A percentile compares a stretch with the other conserved stretches of the same genome.
Evolutionary conservation across 2,329 filamentous ascomycete species (phyloP).

Genomic region (Pseudogymnoascus sp.): DNA sequence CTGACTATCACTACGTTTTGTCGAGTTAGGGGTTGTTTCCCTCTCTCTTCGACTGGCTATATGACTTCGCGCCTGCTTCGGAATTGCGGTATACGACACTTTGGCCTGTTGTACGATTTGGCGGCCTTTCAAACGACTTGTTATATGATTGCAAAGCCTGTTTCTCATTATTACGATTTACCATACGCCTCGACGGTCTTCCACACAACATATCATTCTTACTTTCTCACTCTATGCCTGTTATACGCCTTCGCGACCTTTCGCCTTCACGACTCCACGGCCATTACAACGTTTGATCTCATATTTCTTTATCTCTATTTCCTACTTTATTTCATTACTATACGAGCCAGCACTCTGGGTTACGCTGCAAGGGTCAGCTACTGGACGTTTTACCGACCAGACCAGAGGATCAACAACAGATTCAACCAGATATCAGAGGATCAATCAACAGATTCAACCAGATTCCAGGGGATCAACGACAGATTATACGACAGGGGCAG

Average conservation of each 20-base stretch:
- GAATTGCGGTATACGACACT: background rate
- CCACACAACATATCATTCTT: background rate
- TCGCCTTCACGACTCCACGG: background rate
- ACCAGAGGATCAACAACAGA: background rate
- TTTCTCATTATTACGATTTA: background rate
- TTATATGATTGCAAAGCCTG: background rate
- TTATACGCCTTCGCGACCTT: background rate
- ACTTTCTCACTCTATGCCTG: background rate
- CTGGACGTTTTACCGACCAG: background rate
- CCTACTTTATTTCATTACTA: background rate
- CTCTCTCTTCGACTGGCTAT: background rate
- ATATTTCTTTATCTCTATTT: background rate
- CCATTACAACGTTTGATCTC: background rate
- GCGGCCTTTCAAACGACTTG: background rate
- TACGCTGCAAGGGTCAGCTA: background rate
- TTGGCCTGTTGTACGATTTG: background rate
- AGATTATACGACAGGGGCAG: background rate
- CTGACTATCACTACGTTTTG: background rate
- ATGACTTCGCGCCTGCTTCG: background rate
- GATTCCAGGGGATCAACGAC: background rate
- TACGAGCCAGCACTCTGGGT: background rate
- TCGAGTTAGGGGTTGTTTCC: background rate
- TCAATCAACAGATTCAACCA: background rate
- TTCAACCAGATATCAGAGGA: background rate
- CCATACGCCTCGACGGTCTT: background rate